A percentile compares a stretch with the other conserved stretches of the same genome.
These are phyloP conservation scores for sorghum (Sorghum bicolor) DNA, from an alignment of 176 grass and related monocot species.

Conservation along the genomic window DNA sequence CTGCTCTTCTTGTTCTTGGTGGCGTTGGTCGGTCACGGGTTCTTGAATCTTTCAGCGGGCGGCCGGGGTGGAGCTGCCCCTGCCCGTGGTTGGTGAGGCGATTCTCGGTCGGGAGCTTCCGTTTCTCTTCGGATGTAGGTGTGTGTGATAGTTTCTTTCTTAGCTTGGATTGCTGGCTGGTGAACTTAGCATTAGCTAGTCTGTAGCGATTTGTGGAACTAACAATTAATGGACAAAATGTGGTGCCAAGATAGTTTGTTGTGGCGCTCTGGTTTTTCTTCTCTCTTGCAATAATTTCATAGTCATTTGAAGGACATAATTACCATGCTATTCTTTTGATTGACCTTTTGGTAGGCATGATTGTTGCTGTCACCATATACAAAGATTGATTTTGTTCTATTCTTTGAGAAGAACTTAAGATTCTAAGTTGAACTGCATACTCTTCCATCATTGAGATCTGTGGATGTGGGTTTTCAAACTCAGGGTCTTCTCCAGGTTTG, in stretches of 20 bases:
- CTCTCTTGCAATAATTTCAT: not conserved
- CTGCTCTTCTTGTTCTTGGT: not conserved
- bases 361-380: not conserved
- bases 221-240: constrained; percentile 8
- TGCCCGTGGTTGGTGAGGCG: constrained; percentile 10
- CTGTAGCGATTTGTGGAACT: not conserved
- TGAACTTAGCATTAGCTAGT: not conserved
- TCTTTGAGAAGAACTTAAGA: not conserved
- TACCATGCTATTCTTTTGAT: not conserved
- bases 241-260: not conserved
- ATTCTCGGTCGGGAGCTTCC: not conserved
- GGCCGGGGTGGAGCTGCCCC: not conserved
- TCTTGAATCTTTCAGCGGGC: constrained; percentile 39
- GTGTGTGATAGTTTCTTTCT: not conserved
- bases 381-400: not conserved
- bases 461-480: not conserved
- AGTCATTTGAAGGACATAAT: not conserved
- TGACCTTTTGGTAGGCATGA: not conserved
- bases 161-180: not conserved
- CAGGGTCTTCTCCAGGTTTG: not conserved
- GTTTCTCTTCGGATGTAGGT: constrained; percentile 1
- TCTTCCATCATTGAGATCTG: not conserved
- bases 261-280: not conserved
- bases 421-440: not conserved
- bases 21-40: not conserved